Evolutionary conservation across 2,329 filamentous ascomycete genomes (phyloP).

Genomic region (Celoporthe dispersa): DNA sequence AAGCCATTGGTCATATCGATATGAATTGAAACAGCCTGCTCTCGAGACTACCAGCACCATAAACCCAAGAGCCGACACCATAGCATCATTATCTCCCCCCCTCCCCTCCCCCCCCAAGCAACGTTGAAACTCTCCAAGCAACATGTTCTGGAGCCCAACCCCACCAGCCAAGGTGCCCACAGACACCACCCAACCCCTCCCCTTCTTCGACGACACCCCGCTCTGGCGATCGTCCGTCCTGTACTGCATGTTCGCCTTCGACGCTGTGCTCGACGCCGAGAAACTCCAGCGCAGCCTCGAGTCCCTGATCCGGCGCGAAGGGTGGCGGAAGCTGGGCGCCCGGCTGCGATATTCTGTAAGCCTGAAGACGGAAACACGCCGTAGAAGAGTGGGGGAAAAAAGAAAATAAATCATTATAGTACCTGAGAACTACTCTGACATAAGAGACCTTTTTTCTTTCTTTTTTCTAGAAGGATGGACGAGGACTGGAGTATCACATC

Average conservation of each 20-base stretch:
- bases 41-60: neutral
- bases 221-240: conserved; percentile 34
- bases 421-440: too few relatives aligned
- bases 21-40: neutral
- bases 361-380: conserved; percentile 5
- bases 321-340: conserved; percentile 36
- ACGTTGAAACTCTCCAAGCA: neutral
- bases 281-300: conserved; percentile 32
- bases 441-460: too few relatives aligned
- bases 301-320: conserved; percentile 24
- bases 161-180: conserved; percentile 5
- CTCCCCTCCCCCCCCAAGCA: neutral
- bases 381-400: too few relatives aligned
- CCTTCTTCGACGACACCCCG: conserved; percentile 36
- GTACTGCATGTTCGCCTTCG: conserved; percentile 36
- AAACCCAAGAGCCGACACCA: neutral
- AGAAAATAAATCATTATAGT: too few relatives aligned
- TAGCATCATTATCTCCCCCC: neutral
- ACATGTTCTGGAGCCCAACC: neutral
- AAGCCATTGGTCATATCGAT: neutral
- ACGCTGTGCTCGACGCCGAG: conserved; percentile 35
- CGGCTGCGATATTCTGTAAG: conserved; percentile 33
- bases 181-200: conserved; percentile 32
- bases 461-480: conserved; percentile 31
- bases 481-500: conserved; percentile 47